phyloP scores from a whole-genome alignment of 495 filamentous ascomycete species.

The Lasiosphaeris hirsuta region DNA sequence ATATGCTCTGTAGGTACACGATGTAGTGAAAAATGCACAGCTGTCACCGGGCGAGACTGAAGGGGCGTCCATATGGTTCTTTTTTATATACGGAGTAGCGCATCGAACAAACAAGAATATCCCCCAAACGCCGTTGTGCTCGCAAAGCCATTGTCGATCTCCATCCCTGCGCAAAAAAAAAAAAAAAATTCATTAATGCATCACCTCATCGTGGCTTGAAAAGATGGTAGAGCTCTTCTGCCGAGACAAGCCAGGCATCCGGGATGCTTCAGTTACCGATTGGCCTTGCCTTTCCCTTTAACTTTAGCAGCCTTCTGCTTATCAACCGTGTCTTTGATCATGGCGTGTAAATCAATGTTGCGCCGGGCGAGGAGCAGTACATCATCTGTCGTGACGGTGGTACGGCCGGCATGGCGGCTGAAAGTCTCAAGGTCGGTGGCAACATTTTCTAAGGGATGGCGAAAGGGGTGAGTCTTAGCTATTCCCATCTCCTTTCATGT shows the following conservation, averaged over 20 bases:
- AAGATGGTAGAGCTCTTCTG: no score
- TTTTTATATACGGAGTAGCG: no score
- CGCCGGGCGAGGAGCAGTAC: slow-evolving; percentile 81
- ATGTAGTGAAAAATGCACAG: background rate
- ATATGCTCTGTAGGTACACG: background rate
- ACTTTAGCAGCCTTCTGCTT: slow-evolving; percentile 46
- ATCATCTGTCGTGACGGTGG: slow-evolving; percentile 76
- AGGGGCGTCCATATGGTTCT: background rate
- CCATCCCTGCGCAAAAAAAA: no score
- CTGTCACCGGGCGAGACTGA: background rate
- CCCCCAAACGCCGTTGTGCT: no score
- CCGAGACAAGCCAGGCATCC: no score
- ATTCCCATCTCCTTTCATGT: background rate
- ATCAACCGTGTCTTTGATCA: slow-evolving; percentile 66
- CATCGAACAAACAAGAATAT: no score
- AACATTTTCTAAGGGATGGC: slow-evolving; percentile 56
- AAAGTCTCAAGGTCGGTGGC: slow-evolving; percentile 78
- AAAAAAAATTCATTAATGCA: no score
- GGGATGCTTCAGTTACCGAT: background rate
- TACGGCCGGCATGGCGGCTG: slow-evolving; percentile 81
- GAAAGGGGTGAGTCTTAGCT: background rate
- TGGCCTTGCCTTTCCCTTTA: slow-evolving; percentile 30
- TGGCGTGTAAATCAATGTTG: slow-evolving; percentile 76
- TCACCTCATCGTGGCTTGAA: no score
- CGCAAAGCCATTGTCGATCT: no score